phyloP scores from a whole-genome alignment of 2,329 filamentous ascomycete genomes.

The Trichophyton rubrum region DNA sequence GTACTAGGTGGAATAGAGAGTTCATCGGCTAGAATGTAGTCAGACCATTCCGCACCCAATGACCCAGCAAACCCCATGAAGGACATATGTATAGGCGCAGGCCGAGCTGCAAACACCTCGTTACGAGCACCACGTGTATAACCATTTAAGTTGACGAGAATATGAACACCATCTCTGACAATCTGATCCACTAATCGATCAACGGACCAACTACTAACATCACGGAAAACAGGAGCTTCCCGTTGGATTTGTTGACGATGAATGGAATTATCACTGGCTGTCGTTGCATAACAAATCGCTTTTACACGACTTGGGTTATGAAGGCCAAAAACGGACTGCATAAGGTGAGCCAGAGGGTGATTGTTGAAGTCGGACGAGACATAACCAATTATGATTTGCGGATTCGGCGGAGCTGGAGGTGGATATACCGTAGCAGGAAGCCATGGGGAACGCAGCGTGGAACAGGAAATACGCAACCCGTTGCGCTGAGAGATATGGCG shows the following conservation, averaged over 20 bases:
- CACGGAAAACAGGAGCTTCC: slow-evolving; percentile 81
- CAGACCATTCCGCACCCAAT: slow-evolving; percentile 93
- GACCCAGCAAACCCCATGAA: slow-evolving; percentile 99
- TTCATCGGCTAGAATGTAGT: slow-evolving; percentile 84
- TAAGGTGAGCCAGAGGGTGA: slow-evolving; percentile 87
- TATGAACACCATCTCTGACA: slow-evolving; percentile 75
- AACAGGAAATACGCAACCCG: slow-evolving; percentile 80
- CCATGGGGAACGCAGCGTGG: slow-evolving; percentile 78
- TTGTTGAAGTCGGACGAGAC: slow-evolving; percentile 99
- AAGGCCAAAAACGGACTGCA: slow-evolving; percentile 96
- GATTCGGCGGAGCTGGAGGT: slow-evolving; percentile 71
- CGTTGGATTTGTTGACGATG: slow-evolving; percentile 88
- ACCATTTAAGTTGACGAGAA: slow-evolving; percentile 93
- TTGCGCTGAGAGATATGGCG: slow-evolving; percentile 92
- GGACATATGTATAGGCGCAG: slow-evolving; percentile 95
- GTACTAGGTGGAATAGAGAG: slow-evolving; percentile 75
- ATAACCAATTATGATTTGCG: slow-evolving; percentile 84
- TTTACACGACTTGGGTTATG: slow-evolving; percentile 62
- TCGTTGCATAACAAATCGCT: slow-evolving; percentile 93
- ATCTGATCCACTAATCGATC: slow-evolving; percentile 80
- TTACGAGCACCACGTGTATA: slow-evolving; percentile 96
- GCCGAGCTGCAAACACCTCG: slow-evolving; percentile 88
- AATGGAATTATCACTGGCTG: slow-evolving; percentile 72
- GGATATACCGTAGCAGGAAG: slow-evolving; percentile 66
- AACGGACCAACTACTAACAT: slow-evolving; percentile 75